phyloP scores from a whole-genome alignment of 1,284 basidiomycete genomes.

The Leccinum cinnamomeum region DNA sequence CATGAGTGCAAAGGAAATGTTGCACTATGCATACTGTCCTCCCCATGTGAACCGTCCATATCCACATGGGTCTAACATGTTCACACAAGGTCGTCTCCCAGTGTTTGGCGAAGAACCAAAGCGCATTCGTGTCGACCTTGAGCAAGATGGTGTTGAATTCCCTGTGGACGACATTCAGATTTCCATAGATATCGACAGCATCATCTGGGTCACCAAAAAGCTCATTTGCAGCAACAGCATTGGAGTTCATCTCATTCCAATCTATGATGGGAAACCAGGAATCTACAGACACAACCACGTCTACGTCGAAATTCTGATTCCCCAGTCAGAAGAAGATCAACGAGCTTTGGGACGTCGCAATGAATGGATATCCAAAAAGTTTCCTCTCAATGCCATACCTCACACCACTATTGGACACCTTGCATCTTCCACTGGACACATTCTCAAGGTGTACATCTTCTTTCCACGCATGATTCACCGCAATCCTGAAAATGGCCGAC shows the following conservation, averaged over 20 bases:
- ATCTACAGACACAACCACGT: not conserved
- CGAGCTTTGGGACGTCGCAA: not conserved
- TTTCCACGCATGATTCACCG: constrained; percentile 24
- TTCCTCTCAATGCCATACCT: not conserved
- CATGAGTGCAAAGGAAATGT: constrained; percentile 15
- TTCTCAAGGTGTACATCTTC: constrained; percentile 10
- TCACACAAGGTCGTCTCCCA: not conserved
- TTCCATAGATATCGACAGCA: constrained; percentile 18
- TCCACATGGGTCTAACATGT: constrained; percentile 7
- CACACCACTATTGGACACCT: not conserved
- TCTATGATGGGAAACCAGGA: constrained; percentile 1
- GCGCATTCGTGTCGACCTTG: constrained; percentile 8
- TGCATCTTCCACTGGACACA: not conserved
- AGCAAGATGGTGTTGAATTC: constrained; percentile 3
- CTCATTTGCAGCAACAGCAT: constrained; percentile 4
- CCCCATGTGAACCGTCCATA: not conserved
- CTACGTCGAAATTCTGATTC: not conserved
- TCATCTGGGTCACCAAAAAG: constrained; percentile 16
- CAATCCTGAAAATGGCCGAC: not conserved
- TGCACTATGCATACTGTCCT: not conserved
- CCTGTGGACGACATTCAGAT: not conserved
- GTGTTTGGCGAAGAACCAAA: not conserved
- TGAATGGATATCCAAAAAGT: not conserved
- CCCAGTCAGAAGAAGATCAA: not conserved
- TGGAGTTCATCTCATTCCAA: constrained; percentile 1